Conservation (phyloP, 441 rosid genomes). For the Populus tomentosa region DNA sequence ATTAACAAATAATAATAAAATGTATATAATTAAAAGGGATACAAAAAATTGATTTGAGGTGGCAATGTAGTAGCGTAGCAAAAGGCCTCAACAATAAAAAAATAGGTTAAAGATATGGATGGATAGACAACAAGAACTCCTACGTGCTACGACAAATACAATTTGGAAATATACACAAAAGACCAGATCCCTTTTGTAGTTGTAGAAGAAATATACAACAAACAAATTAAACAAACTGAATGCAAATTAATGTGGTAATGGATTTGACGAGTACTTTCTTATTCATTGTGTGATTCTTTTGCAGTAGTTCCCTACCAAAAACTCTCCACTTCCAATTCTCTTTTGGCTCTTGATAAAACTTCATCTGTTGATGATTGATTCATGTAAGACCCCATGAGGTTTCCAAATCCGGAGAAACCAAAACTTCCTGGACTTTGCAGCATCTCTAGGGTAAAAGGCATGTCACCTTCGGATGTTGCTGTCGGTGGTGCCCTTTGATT, state of each 20-base stretch:
- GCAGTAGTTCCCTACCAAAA: slow-evolving; percentile 27
- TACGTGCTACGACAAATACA: neutral
- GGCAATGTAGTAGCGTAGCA: neutral
- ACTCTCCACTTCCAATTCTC: slow-evolving; percentile 60
- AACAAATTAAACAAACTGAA: slow-evolving; percentile 18
- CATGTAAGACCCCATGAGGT: slow-evolving; percentile 34
- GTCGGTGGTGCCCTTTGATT: slow-evolving; percentile 12
- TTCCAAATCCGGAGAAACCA: slow-evolving; percentile 40
- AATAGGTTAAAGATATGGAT: neutral
- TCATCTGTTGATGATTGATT: slow-evolving; percentile 28
- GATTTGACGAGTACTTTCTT: slow-evolving; percentile 11
- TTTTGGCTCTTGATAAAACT: slow-evolving; percentile 38
- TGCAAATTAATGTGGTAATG: slow-evolving; percentile 21
- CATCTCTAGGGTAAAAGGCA: slow-evolving; percentile 44
- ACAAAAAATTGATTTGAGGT: slow-evolving; percentile 20
- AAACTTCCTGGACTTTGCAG: slow-evolving; percentile 35
- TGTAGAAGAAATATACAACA: slow-evolving; percentile 23
- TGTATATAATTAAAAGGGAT: neutral
- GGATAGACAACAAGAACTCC: neutral
- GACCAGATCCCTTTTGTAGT: neutral
- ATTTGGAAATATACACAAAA: slow-evolving; percentile 11
- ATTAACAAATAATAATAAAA: neutral
- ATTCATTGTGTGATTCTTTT: neutral
- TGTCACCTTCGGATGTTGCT: slow-evolving; percentile 22
- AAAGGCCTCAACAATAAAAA: slow-evolving; percentile 23